Evolutionary conservation across 768 basidiomycete genomes (phyloP).

Genomic region (Multifurca ochricompacta): DNA sequence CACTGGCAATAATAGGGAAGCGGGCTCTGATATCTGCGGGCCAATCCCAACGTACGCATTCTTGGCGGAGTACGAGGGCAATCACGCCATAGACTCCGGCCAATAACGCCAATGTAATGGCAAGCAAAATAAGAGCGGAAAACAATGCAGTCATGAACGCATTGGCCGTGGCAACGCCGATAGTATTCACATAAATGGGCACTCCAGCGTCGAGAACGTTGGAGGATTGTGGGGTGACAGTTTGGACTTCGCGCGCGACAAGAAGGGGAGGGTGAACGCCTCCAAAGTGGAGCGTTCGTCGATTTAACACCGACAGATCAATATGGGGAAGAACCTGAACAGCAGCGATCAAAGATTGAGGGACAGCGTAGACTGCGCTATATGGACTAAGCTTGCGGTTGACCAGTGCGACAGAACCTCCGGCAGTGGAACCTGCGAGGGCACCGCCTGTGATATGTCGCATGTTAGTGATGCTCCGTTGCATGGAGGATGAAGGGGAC

Average conservation of each 20-base stretch:
- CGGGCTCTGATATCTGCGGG: constrained; percentile 23
- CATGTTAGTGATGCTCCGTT: constrained; percentile 74
- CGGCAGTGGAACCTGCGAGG: constrained; percentile 50
- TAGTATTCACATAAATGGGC: constrained; percentile 70
- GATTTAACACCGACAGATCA: constrained; percentile 13
- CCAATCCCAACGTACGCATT: constrained; percentile 20
- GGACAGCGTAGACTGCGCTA: constrained; percentile 31
- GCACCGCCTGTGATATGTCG: constrained; percentile 75
- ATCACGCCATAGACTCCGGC: constrained; percentile 43
- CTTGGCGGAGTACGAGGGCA: constrained; percentile 7
- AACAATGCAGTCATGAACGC: constrained; percentile 89
- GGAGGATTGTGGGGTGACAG: constrained; percentile 52
- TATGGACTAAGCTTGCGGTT: constrained; percentile 80
- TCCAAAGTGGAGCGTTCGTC: background rate
- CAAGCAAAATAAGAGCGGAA: constrained; percentile 56
- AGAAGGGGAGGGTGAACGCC: background rate
- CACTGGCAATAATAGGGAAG: constrained; percentile 42
- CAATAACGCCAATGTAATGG: constrained; percentile 46
- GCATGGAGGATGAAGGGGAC: constrained; percentile 50
- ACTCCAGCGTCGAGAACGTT: constrained; percentile 74
- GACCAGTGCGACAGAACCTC: constrained; percentile 63
- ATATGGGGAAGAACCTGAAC: constrained; percentile 21
- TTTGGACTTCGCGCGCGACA: constrained; percentile 41
- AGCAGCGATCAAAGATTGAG: constrained; percentile 8
- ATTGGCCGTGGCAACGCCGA: constrained; percentile 78